Conservation (phyloP, 495 filamentous ascomycete genomes). For the Penicillium maclennaniae region DNA sequence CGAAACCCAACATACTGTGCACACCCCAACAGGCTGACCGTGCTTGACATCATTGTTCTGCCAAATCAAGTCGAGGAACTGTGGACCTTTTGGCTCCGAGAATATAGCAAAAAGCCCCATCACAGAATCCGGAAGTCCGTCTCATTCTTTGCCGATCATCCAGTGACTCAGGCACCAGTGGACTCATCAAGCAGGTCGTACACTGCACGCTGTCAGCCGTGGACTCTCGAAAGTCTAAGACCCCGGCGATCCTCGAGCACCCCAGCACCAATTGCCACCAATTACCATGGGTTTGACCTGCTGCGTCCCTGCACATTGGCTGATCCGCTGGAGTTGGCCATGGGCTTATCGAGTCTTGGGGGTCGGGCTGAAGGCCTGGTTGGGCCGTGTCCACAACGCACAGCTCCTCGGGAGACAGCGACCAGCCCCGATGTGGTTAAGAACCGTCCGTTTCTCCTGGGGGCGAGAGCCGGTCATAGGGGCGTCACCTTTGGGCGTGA, state of each 20-base stretch:
- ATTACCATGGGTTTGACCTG: constrained; percentile 15
- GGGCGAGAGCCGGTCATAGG: constrained; percentile 15
- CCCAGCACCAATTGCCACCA: constrained; percentile 15
- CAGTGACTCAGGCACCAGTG: not conserved
- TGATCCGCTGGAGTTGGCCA: constrained; percentile 15
- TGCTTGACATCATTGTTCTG: not conserved
- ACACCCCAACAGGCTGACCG: too few species aligned
- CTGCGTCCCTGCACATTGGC: constrained; percentile 19
- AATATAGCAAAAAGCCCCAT: not conserved
- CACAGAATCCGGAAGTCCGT: not conserved
- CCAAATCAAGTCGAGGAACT: not conserved
- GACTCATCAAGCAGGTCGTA: not conserved
- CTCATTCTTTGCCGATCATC: not conserved
- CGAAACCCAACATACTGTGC: too few species aligned
- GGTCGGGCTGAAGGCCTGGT: constrained; percentile 17
- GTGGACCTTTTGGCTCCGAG: not conserved
- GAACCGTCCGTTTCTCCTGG: constrained; percentile 5
- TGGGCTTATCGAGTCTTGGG: constrained; percentile 26
- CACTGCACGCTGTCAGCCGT: constrained; percentile 7
- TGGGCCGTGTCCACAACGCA: constrained; percentile 29
- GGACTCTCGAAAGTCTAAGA: constrained; percentile 25
- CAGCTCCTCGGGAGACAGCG: constrained; percentile 7
- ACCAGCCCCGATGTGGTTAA: constrained; percentile 13
- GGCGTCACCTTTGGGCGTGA: constrained; percentile 13
- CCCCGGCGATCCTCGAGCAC: constrained; percentile 23